Evolutionary conservation across 495 filamentous ascomycete genomes (phyloP), one percentile per base, ranked within the genome.

Genomic region (Stereocaulon alpinum): DNA sequence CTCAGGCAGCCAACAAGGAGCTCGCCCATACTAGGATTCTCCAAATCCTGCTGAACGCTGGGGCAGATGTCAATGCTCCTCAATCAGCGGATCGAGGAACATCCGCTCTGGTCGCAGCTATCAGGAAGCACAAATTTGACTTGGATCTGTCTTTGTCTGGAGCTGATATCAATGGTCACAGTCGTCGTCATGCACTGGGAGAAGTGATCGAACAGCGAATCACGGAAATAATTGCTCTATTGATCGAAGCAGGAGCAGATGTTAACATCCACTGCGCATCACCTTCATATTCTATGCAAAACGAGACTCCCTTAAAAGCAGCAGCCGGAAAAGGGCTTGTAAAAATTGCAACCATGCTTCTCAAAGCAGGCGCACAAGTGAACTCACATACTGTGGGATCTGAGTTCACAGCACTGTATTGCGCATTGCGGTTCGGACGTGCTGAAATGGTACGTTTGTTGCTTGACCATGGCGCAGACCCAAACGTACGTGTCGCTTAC

Each of bases 181-280:
- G 14, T 15, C 6, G 6, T 22, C 6, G 14, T 9, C 17, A 22
- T 45, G 17, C 43, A 22, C 7, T 45, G 6, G 43, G 43, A 45
- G 43, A 45, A 22, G 3, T 15, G 43, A 15, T 45, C 43, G 14
- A n/a, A 1, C 43, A 17, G 20, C 6, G 20, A n/a, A 6, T 2
- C 12, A 51, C 24, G 14, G 48, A 51, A 20, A 6, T 40, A 10
- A 10, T 51, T 27, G 15, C 15, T 17, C 15, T 22, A 9, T 17
- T 51, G 20, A 51, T 51, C 29, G 9, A 51, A 17, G 48, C 48
- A 51, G 24, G 29, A 51, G 27, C 27, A 51, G 48, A 51, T 51
- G 48, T 51, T 0, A 20, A 51, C 9, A 3, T 3, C 15, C 27
- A 20, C 24, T 40, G 14, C 40, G 1, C 11, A 4, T 27, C 9